These are phyloP conservation scores for Letharia lupina DNA, from an alignment of 495 filamentous ascomycete species.

Conservation along the genomic window DNA sequence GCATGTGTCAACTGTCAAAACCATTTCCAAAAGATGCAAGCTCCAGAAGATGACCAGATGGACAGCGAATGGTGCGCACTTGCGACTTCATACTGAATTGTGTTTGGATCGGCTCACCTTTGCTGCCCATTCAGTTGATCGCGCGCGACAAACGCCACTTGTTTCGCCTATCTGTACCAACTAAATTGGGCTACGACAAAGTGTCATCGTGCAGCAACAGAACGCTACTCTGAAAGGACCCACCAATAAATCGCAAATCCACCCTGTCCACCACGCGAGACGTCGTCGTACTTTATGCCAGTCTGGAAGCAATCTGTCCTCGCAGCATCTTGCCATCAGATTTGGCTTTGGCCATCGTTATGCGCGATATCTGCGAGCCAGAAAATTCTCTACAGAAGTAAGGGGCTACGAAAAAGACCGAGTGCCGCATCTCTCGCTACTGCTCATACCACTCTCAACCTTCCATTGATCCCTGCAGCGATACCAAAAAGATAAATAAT, in stretches of 20 bases:
- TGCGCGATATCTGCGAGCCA: not conserved
- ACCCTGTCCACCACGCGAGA: not conserved
- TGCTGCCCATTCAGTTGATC: not conserved
- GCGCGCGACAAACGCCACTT: constrained; percentile 2
- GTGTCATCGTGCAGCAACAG: constrained; percentile 17
- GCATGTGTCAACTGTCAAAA: not conserved
- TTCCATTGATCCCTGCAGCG: not conserved
- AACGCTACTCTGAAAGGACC: constrained; percentile 4
- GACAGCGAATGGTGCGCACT: not conserved
- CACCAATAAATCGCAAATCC: not conserved
- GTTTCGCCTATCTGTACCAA: constrained; percentile 15
- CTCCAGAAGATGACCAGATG: not conserved
- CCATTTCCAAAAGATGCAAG: not conserved
- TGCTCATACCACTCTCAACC: not conserved
- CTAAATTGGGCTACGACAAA: not conserved
- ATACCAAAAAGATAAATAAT: not conserved
- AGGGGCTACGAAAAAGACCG: not conserved
- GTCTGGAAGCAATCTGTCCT: not conserved
- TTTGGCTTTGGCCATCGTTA: not conserved
- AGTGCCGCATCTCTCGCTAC: not conserved
- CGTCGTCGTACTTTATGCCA: not conserved
- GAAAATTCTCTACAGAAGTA: not conserved
- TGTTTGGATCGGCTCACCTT: not conserved
- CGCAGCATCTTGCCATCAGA: not conserved
- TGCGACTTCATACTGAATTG: not conserved